phyloP scores from a whole-genome alignment of 192 early-diverging fungal species.

The Umbelopsis isabellina region DNA sequence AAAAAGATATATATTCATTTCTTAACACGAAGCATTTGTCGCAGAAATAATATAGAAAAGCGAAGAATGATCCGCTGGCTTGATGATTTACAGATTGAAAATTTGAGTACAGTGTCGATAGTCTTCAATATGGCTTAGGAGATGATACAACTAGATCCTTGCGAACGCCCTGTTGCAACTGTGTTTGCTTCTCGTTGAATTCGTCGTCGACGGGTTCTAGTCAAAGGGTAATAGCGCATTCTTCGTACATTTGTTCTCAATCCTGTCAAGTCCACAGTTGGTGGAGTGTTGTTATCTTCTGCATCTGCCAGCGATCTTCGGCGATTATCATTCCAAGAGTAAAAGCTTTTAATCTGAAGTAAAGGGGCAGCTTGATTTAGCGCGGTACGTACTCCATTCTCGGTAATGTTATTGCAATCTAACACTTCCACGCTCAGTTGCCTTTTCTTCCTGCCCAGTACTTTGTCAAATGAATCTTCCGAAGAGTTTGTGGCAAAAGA shows the following conservation, averaged over 20 bases:
- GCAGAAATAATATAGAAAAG: too few species aligned
- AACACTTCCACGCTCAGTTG: constrained; percentile 45
- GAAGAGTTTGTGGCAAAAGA: constrained; percentile 11
- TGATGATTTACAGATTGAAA: too few species aligned
- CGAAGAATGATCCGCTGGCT: too few species aligned
- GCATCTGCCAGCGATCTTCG: constrained; percentile 6
- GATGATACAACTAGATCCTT: constrained; percentile 16
- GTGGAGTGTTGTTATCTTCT: not conserved
- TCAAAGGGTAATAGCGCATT: constrained; percentile 10
- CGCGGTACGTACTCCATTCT: constrained; percentile 45
- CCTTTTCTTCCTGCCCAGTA: not conserved
- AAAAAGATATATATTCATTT: too few species aligned
- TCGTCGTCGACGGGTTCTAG: constrained; percentile 16
- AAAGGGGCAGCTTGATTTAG: constrained; percentile 38
- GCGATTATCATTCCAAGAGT: constrained; percentile 42
- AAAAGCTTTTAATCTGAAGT: constrained; percentile 51
- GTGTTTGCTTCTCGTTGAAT: not conserved
- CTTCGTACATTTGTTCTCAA: constrained; percentile 2
- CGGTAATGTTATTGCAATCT: constrained; percentile 54
- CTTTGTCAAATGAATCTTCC: constrained; percentile 1
- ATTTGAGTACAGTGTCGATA: not conserved
- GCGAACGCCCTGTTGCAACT: not conserved
- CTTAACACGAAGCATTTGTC: too few species aligned
- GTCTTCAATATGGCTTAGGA: not conserved
- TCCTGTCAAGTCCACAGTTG: not conserved